Base-by-base conservation (phyloP, 306 rosid species). In the Pyrus bretschneideri region DNA sequence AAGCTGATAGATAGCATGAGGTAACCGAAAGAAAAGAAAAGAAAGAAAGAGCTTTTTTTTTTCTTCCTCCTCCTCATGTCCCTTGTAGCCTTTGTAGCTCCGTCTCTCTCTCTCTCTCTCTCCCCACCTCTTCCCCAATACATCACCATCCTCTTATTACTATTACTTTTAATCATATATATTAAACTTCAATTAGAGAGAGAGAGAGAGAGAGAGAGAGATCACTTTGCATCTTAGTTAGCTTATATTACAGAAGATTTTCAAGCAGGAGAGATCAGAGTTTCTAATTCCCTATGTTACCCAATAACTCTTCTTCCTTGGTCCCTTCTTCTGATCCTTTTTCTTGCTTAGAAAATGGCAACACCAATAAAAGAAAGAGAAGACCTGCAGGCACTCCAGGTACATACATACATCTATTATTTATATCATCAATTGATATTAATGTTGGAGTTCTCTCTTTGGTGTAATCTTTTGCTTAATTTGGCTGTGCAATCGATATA, bases 361-460 rank as follows among this genome's bases (percentile, higher is more conserved):
- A 27, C 22, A 78, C 67, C 76, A 95, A 87, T 73, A 95, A 95
- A 81, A 85, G 99, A 79, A 96, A 96, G 72, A 61, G 99, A 81
- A 84, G 99, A 18, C 99, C 99, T 0, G 99, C 99, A 1, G 99
- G 99, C 65, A 96, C 99, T 58, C 99, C 99, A 88, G 99, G 99
- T 93, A 74, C 58, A 19, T 27, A 31, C 52, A n/a, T 15, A 19
- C 25, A 57, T 55, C 22, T 21, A 55, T 55, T 21, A 21, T 57
- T 1, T 57, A 2, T 55, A 55, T 55, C 4, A n/a, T 55, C 11
- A 18, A 21, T 21, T 55, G 23, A 18, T 18, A 57, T 57, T 57
- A 57, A 27, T 58, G 63, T 22, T 22, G 4, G 30, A 22, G 63
- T 58, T 58, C 30, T 58, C 29, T 58, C 63, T 30, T 33, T 2